Conservation (phyloP, 257 asterid genomes). For the Ballota nigra region DNA sequence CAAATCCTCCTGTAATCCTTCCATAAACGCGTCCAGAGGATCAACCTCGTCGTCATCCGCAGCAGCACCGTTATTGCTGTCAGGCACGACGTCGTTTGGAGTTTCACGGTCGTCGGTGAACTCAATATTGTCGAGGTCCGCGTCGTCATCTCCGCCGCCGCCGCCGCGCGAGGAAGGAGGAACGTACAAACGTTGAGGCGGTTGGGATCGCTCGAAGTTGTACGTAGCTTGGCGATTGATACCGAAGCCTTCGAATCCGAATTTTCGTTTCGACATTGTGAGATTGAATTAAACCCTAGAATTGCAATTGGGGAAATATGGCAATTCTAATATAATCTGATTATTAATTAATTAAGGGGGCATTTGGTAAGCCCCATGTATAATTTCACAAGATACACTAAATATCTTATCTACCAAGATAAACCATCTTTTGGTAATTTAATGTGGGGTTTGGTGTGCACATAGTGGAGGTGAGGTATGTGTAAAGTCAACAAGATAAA, state of each 20-base stretch:
- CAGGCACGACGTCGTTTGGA: constrained; percentile 17
- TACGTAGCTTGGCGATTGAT: constrained; percentile 77
- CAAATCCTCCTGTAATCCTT: constrained; percentile 86
- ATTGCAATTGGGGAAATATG: constrained; percentile 24
- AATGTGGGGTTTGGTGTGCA: no score
- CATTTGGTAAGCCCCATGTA: no score
- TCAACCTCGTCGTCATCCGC: constrained; percentile 72
- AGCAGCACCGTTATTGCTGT: constrained; percentile 8
- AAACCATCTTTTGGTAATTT: no score
- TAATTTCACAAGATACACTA: no score
- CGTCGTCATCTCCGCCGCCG: constrained; percentile 64
- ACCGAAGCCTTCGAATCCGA: constrained; percentile 94
- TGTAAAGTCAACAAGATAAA: no score
- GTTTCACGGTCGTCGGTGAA: constrained; percentile 53
- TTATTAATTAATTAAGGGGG: neutral
- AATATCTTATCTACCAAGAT: no score
- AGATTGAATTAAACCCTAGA: constrained; percentile 39
- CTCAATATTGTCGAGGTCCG: constrained; percentile 78
- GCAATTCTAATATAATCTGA: neutral
- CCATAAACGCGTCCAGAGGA: constrained; percentile 98
- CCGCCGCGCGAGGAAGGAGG: constrained; percentile 74
- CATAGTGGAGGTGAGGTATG: no score
- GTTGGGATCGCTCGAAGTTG: constrained; percentile 76
- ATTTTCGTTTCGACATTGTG: constrained; percentile 84
- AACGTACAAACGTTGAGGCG: constrained; percentile 73